Base-by-base conservation (phyloP, 2,329 filamentous ascomycete species). In the Xylariaceae sp. region DNA sequence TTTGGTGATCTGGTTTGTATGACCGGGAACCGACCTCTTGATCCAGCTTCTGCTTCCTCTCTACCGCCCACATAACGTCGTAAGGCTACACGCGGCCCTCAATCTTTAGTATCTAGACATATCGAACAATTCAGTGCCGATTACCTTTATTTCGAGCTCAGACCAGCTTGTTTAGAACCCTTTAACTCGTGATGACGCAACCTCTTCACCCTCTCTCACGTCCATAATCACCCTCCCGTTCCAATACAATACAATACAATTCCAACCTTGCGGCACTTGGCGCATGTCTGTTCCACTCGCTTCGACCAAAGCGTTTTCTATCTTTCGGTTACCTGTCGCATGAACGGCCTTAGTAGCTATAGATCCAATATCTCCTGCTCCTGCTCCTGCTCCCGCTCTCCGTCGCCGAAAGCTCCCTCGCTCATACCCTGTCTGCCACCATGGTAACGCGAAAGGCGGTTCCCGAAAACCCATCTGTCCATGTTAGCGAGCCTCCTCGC, bases 361-460 rank as follows among this genome's bases (percentile, higher is more conserved):
- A 50, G 16, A 11, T 35, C 30, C 32, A 4, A 18, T 41, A 32
- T 23, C 24, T 16, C 33, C 36, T 9, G 20, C 18, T 23, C 24
- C 20, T 33, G 24, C 35, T 24, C 20, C 44, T 20, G 11, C 37
- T 40, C 8, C 9, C n/a, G 27, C 15, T 15, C 10, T 23, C 4
- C 23, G n/a, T 30, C 26, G 5, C 29, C 40, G 10, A 23, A 3
- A 13, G 15, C 29, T 3, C 27, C 18, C 13, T 13, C 35, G n/a
- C 21, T 20, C 35, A 35, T 27, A 6, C 35, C 4, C 40, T 21
- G 6, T 47, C 20, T 50, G n/a, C 50, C 63, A 67, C 60, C 41
- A 78, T 78, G 75, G 75, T 77, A 36, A 65, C 70, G 53, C 72
- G 73, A 58, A 77, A 77, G 57, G 67, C 74, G 6, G 46, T 70